phyloP scores from a whole-genome alignment of 345 rosid genomes.

The Eutrema heterophyllum region DNA sequence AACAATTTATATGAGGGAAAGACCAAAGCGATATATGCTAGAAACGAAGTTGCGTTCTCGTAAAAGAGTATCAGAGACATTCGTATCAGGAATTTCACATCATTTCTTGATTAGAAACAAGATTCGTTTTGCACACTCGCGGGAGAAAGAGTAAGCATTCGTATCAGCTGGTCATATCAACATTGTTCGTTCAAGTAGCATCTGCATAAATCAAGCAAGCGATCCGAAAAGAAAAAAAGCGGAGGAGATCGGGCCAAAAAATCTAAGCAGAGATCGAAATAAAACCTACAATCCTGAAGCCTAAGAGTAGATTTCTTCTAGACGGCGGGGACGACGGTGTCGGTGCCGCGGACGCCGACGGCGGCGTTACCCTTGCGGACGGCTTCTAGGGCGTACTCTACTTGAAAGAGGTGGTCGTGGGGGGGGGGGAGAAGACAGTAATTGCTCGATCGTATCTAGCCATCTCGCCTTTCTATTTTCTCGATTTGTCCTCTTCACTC shows the following conservation, averaged over 20 bases:
- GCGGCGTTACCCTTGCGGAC: slow-evolving; percentile 98
- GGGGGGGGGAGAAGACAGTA: slow-evolving; percentile 90
- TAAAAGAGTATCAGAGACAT: too few species aligned
- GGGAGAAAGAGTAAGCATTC: not conserved
- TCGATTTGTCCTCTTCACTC: slow-evolving; percentile 10
- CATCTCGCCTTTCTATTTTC: slow-evolving; percentile 35
- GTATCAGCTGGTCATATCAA: not conserved
- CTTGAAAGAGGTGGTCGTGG: slow-evolving; percentile 81
- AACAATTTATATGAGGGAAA: too few species aligned
- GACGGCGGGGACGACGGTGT: slow-evolving; percentile 84
- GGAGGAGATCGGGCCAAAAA: not conserved
- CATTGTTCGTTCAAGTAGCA: not conserved
- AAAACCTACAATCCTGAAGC: slow-evolving; percentile 82
- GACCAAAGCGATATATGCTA: too few species aligned
- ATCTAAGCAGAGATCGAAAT: not conserved
- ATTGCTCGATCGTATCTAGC: slow-evolving; percentile 93
- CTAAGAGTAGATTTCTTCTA: slow-evolving; percentile 93
- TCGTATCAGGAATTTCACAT: too few species aligned
- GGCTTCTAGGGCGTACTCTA: slow-evolving; percentile 97
- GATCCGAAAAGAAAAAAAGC: not conserved
- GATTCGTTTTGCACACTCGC: not conserved
- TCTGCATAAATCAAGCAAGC: not conserved
- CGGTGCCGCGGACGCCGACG: slow-evolving; percentile 85
- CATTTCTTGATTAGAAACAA: not conserved
- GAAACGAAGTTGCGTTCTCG: too few species aligned